Conservation (phyloP, 495 filamentous ascomycete species). For the Venustampulla echinocandica region DNA sequence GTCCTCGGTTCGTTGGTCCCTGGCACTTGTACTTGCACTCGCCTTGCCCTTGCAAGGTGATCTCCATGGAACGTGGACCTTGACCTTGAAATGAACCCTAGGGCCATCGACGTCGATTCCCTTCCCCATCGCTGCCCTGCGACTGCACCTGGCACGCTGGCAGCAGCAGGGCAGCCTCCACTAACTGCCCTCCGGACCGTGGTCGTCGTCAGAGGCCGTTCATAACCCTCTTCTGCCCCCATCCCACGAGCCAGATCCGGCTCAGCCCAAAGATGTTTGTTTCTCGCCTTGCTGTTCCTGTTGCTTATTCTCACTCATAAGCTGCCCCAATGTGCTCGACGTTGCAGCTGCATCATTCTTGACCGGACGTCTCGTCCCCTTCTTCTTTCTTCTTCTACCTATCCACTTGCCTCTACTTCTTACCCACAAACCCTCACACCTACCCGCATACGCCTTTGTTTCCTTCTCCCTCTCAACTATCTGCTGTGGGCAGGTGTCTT, state of each 20-base stretch:
- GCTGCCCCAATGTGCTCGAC: not conserved
- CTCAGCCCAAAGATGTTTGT: not conserved
- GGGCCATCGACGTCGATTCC: no score
- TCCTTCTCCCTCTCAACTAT: no score
- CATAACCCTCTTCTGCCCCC: constrained; percentile 8
- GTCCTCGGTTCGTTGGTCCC: constrained; percentile 1
- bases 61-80: no score
- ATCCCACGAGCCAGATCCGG: constrained; percentile 16
- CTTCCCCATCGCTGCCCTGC: not conserved
- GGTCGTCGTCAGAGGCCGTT: constrained; percentile 9
- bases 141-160: constrained; percentile 4
- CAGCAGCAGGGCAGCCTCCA: no score
- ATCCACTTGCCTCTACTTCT: no score
- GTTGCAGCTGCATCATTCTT: not conserved
- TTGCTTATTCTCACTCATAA: not conserved
- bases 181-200: no score
- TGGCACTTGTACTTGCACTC: not conserved
- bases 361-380: no score
- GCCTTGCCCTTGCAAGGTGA: constrained; percentile 10
- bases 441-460: no score
- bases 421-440: no score
- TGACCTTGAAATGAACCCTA: no score
- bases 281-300: not conserved
- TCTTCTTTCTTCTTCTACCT: no score
- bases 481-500: no score